These are phyloP conservation scores for Daldinia decipiens DNA, from an alignment of 495 filamentous ascomycete species.

Conservation along the genomic window DNA sequence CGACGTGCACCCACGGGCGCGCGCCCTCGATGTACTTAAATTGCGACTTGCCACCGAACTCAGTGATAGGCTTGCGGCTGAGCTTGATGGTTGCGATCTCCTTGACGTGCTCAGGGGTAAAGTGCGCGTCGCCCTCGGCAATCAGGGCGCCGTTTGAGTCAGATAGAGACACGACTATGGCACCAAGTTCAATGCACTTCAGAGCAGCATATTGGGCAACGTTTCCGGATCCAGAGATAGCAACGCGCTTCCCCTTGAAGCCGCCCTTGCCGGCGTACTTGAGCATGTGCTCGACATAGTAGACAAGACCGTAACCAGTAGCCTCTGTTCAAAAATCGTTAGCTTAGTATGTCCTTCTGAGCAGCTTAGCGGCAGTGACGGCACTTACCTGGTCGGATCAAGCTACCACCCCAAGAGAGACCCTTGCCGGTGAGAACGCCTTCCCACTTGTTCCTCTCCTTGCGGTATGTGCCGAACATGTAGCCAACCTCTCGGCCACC, in stretches of 20 bases:
- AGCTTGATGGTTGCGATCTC: conserved; percentile 87
- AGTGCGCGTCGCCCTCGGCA: conserved; percentile 68
- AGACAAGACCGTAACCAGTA: conserved; percentile 96
- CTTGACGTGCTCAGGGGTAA: conserved; percentile 81
- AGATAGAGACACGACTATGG: conserved; percentile 90
- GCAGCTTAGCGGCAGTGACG: not conserved
- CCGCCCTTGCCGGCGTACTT: conserved; percentile 85
- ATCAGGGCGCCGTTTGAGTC: conserved; percentile 89
- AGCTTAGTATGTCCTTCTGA: not conserved
- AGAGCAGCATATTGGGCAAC: conserved; percentile 98
- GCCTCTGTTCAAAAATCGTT: conserved; percentile 66
- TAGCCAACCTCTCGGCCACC: conserved; percentile 89
- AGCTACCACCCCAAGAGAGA: conserved; percentile 86
- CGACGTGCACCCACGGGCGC: conserved; percentile 90
- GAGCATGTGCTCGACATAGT: conserved; percentile 98
- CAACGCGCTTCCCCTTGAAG: conserved; percentile 92
- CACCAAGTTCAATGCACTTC: conserved; percentile 96
- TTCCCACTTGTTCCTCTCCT: conserved; percentile 88
- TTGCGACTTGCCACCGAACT: conserved; percentile 61
- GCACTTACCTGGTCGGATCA: conserved; percentile 78
- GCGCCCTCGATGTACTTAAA: conserved; percentile 90
- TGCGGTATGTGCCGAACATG: conserved; percentile 95
- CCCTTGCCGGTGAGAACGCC: conserved; percentile 96
- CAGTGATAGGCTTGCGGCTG: conserved; percentile 80
- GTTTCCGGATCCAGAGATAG: conserved; percentile 97